These are phyloP conservation scores for Aspergillus carlsbadensis DNA, from an alignment of 495 filamentous ascomycete species.

Conservation along the genomic window DNA sequence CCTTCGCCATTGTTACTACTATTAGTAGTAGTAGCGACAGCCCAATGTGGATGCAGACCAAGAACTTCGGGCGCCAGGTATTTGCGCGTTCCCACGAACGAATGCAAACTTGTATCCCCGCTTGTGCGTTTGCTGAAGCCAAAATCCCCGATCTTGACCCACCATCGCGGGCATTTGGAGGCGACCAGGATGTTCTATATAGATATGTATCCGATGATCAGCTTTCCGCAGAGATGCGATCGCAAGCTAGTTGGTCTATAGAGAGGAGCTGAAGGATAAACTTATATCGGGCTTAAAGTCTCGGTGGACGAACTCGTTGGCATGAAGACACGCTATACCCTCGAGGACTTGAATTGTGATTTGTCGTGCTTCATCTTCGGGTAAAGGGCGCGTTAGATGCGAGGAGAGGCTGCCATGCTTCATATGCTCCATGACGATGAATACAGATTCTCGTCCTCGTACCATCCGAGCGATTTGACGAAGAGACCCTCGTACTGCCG, in stretches of 20 bases:
- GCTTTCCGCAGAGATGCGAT: background rate
- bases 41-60: background rate
- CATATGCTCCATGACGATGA: conserved; percentile 39
- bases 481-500: conserved; percentile 21
- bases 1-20: too few species aligned
- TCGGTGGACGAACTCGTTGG: conserved; percentile 43
- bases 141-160: conserved; percentile 35
- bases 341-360: conserved; percentile 43
- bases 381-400: conserved; percentile 22
- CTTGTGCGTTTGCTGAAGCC: conserved; percentile 24
- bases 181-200: conserved; percentile 17
- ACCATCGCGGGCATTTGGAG: conserved; percentile 23
- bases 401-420: conserved; percentile 17
- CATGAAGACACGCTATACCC: conserved; percentile 43
- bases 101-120: background rate
- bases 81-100: background rate
- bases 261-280: background rate
- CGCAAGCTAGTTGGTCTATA: too few species aligned
- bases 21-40: background rate
- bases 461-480: conserved; percentile 35
- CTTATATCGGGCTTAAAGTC: conserved; percentile 50
- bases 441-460: conserved; percentile 25
- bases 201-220: background rate
- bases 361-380: conserved; percentile 36
- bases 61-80: background rate